Conservation (phyloP, 2,329 filamentous ascomycete species). For the Colletotrichum lupini region DNA sequence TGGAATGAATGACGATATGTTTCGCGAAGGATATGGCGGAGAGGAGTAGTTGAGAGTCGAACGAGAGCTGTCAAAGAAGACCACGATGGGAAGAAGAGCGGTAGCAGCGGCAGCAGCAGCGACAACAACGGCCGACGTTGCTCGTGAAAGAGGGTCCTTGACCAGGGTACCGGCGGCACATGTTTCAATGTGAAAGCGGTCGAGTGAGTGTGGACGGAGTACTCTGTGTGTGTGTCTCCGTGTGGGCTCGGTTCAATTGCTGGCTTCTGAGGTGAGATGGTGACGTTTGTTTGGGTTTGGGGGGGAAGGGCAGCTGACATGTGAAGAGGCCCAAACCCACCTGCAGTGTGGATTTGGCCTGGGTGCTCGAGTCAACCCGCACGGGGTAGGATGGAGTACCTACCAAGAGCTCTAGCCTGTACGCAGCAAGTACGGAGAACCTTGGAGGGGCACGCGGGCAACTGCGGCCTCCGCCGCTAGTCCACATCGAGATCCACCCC, state of each 20-base stretch:
- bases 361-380: background rate
- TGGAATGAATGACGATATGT: slow-evolving; percentile 7
- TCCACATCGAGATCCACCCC: background rate
- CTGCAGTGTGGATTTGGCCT: background rate
- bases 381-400: background rate
- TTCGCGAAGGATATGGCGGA: slow-evolving; percentile 2
- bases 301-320: slow-evolving; percentile 29
- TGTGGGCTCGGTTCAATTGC: slow-evolving; percentile 33
- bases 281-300: slow-evolving; percentile 30
- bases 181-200: slow-evolving; percentile 29
- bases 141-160: slow-evolving; percentile 5
- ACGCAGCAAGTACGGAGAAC: too few species aligned
- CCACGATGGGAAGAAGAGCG: background rate
- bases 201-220: background rate
- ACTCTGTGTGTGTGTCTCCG: background rate
- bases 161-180: slow-evolving; percentile 30
- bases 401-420: too few species aligned
- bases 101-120: background rate
- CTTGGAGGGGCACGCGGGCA: slow-evolving; percentile 29
- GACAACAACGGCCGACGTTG: slow-evolving; percentile 12
- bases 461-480: slow-evolving; percentile 6
- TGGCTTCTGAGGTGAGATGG: slow-evolving; percentile 32
- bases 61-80: slow-evolving; percentile 2
- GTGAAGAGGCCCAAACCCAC: slow-evolving; percentile 28
- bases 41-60: background rate